phyloP scores from a whole-genome alignment of 2,329 filamentous ascomycete genomes.

The Talaromyces amestolkiae region DNA sequence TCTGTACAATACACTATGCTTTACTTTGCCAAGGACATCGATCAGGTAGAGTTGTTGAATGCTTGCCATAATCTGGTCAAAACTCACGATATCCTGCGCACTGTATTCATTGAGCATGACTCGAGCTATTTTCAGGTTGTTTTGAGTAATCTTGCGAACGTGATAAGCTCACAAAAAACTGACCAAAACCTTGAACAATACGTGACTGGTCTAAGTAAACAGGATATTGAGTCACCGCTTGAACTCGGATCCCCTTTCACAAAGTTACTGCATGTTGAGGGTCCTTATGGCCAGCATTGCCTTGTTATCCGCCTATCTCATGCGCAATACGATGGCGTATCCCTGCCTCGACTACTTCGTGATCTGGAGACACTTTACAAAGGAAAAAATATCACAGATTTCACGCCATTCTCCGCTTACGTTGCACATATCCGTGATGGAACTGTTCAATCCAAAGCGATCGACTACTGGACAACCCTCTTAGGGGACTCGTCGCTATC shows the following conservation, averaged over 20 bases:
- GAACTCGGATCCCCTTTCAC: conserved; percentile 10
- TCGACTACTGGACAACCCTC: not conserved
- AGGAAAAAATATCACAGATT: conserved; percentile 21
- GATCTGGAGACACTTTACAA: conserved; percentile 56
- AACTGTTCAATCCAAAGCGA: not conserved
- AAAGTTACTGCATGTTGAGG: not conserved
- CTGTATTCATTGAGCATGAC: conserved; percentile 59
- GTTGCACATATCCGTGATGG: not conserved
- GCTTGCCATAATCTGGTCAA: conserved; percentile 49
- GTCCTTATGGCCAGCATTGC: conserved; percentile 32
- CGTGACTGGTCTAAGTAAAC: not conserved
- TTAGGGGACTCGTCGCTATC: not conserved
- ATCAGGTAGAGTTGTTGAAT: conserved; percentile 46
- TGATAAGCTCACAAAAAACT: not conserved
- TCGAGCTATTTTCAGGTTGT: conserved; percentile 54
- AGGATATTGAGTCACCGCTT: not conserved
- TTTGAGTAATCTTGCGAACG: conserved; percentile 29
- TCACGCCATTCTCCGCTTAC: not conserved
- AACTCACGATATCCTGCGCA: conserved; percentile 62
- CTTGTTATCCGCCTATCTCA: conserved; percentile 60
- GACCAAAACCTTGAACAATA: not conserved
- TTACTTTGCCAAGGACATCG: conserved; percentile 46
- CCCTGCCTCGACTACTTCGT: conserved; percentile 56
- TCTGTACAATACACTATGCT: conserved; percentile 24
- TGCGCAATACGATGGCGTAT: conserved; percentile 66